These are phyloP conservation scores for Lentinus polychrous DNA, from an alignment of 1,284 basidiomycete species.

Conservation along the genomic window DNA sequence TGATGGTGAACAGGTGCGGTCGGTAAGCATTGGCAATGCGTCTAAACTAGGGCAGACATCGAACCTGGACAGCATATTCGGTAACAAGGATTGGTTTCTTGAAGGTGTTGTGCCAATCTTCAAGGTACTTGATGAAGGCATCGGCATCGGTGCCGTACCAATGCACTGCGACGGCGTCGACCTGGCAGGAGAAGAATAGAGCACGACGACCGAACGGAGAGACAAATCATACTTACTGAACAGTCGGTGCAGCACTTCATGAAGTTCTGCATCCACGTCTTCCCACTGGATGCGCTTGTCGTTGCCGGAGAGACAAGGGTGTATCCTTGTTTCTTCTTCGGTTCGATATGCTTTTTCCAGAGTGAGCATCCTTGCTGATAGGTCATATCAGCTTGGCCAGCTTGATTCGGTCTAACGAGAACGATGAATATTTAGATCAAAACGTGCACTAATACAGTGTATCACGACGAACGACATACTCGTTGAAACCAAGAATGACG, in stretches of 20 bases:
- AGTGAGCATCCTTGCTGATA: conserved; percentile 41
- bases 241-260: conserved; percentile 49
- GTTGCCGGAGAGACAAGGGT: conserved; percentile 58
- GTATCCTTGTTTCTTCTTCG: conserved; percentile 51
- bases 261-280: conserved; percentile 59
- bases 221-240: conserved; percentile 31
- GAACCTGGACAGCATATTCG: conserved; percentile 63
- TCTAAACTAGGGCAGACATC: background rate
- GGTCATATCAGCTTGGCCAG: conserved; percentile 55
- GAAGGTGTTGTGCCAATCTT: conserved; percentile 38
- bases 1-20: conserved; percentile 8
- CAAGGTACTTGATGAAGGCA: conserved; percentile 45
- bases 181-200: conserved; percentile 26
- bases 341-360: conserved; percentile 60
- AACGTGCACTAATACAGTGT: too few species aligned
- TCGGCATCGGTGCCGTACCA: conserved; percentile 50
- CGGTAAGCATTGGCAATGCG: background rate
- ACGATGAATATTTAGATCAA: background rate
- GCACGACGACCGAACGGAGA: background rate
- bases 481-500: conserved; percentile 61
- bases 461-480: conserved; percentile 41
- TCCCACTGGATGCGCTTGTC: conserved; percentile 53
- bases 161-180: conserved; percentile 47
- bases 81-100: conserved; percentile 51
- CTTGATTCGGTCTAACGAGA: conserved; percentile 48